Base-by-base conservation (phyloP, 352 stramenopile species). In the Globisporangium splendens region DNA sequence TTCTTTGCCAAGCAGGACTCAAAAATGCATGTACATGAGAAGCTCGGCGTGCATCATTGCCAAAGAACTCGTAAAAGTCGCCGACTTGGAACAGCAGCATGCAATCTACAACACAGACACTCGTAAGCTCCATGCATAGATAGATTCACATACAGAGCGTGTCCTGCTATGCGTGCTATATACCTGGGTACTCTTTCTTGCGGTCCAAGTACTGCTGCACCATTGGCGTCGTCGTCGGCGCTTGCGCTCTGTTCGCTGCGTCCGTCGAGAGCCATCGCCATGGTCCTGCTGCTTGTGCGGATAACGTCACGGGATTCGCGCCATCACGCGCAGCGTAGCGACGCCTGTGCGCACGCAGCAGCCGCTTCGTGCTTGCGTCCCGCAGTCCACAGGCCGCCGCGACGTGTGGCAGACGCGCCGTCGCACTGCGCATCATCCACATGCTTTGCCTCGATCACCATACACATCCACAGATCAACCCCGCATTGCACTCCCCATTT, bases 1-100 rank as follows among this genome's bases (percentile, higher is more conserved):
- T n/a, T n/a, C n/a, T n/a, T n/a, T n/a, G n/a, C n/a, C n/a, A n/a
- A n/a, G n/a, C n/a, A n/a, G n/a, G n/a, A 12, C 4, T 14, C 35
- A 18, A 42, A 33, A n/a, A 22, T 28, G 5, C 4, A 42, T 43
- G 51, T 71, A 93, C 83, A 50, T 87, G 74, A 52, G 83, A 88
- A 22, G 79, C 83, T 21, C 77, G 73, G 12, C 80, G 62, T 10
- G 83, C 83, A 54, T 93, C 83, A 38, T 89, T 80, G 6, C 80
- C 77, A 48, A 93, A 93, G 60, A 93, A 87, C 64, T 93, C 83
- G 68, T 91, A 93, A 28, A 93, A 93, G 54, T 93, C 83, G 47
- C 83, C 83, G 21, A 93, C 83, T 74, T 93, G 83, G 55, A 91
- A 93, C 8, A 93, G 63, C 42, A 93, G 56, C 79, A 93, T 83